Evolutionary conservation across 2,329 filamentous ascomycete genomes (phyloP).

Genomic region (Pyricularia pennisetigena): DNA sequence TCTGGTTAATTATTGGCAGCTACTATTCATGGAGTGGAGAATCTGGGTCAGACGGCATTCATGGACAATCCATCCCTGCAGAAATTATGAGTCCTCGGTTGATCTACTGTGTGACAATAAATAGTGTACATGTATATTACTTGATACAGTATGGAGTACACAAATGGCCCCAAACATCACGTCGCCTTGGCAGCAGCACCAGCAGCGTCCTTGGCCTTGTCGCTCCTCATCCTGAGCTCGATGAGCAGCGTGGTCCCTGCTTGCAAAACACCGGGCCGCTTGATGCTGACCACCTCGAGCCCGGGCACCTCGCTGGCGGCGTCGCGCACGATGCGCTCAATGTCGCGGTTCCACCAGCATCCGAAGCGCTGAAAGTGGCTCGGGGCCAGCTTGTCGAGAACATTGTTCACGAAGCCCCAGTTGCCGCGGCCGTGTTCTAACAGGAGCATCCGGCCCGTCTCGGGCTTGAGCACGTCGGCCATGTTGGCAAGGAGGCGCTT

Average conservation of each 20-base stretch:
- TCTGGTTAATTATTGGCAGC: background rate
- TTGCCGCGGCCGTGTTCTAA: conserved; percentile 52
- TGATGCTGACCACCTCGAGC: conserved; percentile 44
- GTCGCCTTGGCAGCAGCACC: background rate
- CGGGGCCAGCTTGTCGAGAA: conserved; percentile 44
- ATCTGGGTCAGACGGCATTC: background rate
- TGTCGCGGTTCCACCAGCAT: conserved; percentile 61
- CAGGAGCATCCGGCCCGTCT: conserved; percentile 48
- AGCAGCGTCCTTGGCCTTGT: background rate
- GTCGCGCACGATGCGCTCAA: conserved; percentile 41
- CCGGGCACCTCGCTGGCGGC: conserved; percentile 38
- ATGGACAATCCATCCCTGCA: background rate
- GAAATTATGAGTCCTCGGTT: background rate
- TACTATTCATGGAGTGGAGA: background rate
- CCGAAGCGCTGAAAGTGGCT: conserved; percentile 50
- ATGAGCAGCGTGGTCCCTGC: conserved; percentile 49
- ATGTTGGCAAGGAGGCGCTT: conserved; percentile 42
- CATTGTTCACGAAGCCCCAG: conserved; percentile 42
- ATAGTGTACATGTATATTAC: background rate
- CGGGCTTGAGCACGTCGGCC: conserved; percentile 39
- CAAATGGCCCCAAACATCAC: background rate
- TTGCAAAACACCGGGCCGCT: conserved; percentile 41
- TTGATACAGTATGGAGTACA: background rate
- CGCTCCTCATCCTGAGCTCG: conserved; percentile 37
- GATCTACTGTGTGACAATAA: background rate